A percentile compares a stretch with the other conserved stretches of the same genome.
phyloP scores from a whole-genome alignment of 1,139 yeast genomes.

The Blastobotrys petasosporus region DNA sequence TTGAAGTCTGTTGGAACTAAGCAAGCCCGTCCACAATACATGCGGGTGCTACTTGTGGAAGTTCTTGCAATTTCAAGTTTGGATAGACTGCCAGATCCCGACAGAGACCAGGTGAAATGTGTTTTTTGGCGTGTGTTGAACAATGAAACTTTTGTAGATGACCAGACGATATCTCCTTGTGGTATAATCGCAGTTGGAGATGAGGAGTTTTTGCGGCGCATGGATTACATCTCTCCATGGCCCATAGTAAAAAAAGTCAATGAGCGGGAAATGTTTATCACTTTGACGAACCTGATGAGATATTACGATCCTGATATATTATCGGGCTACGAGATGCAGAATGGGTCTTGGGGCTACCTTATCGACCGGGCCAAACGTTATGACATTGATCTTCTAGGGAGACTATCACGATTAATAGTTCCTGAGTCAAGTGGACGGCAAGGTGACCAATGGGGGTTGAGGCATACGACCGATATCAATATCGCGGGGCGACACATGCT shows the following conservation, averaged over 20 bases:
- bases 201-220: conserved; percentile 11
- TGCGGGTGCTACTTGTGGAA: conserved; percentile 60
- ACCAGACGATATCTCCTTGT: conserved; percentile 8
- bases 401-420: conserved; percentile 39
- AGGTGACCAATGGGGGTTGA: conserved; percentile 69
- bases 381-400: conserved; percentile 48
- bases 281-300: conserved; percentile 51
- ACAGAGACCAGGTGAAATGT: conserved; percentile 48
- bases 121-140: conserved; percentile 51
- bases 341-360: conserved; percentile 84
- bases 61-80: conserved; percentile 54
- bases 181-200: conserved; percentile 24
- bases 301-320: conserved; percentile 79
- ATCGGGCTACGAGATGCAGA: conserved; percentile 78
- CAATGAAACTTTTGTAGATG: conserved; percentile 18
- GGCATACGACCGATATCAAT: conserved; percentile 63
- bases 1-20: too few species aligned
- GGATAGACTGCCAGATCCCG: conserved; percentile 59
- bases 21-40: conserved; percentile 9
- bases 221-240: conserved; percentile 12
- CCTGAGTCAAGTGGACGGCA: conserved; percentile 8
- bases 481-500: conserved; percentile 77
- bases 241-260: conserved; percentile 32
- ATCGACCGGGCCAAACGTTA: conserved; percentile 54
- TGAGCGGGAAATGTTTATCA: conserved; percentile 54